Conservation (phyloP, 805 yeast species). For the Zygotorulaspora danielsina region DNA sequence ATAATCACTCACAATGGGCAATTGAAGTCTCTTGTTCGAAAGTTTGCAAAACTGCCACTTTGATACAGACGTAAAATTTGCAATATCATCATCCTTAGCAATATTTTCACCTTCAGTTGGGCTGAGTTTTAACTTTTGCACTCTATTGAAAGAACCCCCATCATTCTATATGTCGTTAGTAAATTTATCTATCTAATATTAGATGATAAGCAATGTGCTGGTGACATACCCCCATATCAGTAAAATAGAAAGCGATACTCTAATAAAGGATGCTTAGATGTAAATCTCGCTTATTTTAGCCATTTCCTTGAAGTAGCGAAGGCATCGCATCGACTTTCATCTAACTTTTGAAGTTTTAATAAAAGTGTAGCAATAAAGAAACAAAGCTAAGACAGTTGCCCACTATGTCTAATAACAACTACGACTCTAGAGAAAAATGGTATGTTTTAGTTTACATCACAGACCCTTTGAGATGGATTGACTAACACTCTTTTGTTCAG, state of each 20-base stretch:
- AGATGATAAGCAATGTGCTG: too few relatives aligned
- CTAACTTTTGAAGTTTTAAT: too few relatives aligned
- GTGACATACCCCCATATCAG: not conserved
- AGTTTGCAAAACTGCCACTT: constrained; percentile 48
- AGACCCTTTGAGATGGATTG: not conserved
- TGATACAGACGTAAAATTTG: constrained; percentile 27
- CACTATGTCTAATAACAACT: not conserved
- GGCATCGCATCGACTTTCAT: not conserved
- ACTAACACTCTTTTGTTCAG: constrained; percentile 30
- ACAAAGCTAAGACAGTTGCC: not conserved
- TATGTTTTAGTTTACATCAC: constrained; percentile 7
- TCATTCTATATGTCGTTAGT: constrained; percentile 44
- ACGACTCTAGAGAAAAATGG: constrained; percentile 20
- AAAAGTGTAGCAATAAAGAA: not conserved
- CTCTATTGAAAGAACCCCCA: constrained; percentile 67
- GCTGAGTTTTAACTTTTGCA: constrained; percentile 41
- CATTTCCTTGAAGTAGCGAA: too few relatives aligned
- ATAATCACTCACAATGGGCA: constrained; percentile 63
- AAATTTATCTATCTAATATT: too few relatives aligned
- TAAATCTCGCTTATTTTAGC: too few relatives aligned
- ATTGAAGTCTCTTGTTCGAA: constrained; percentile 41
- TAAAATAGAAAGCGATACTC: too few relatives aligned
- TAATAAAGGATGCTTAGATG: too few relatives aligned
- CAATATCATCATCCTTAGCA: constrained; percentile 17
- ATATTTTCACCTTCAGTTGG: constrained; percentile 31